Conservation (phyloP, 352 stramenopile species). For the Globisporangium barbulae region DNA sequence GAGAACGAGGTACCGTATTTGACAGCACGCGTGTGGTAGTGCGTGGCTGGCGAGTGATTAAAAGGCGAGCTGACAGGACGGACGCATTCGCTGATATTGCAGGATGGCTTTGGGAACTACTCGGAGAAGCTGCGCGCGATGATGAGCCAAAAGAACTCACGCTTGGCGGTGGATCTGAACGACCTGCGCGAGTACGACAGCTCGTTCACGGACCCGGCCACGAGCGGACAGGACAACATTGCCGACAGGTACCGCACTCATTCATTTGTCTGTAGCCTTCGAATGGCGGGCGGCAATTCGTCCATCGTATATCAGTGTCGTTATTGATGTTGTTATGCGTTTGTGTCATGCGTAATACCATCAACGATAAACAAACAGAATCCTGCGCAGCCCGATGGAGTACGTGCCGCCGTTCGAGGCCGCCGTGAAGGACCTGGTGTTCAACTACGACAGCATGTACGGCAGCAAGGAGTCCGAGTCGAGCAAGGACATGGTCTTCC, state of each 20-base stretch:
- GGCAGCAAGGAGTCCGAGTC: conserved; percentile 69
- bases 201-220: conserved; percentile 62
- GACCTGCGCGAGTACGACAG: conserved; percentile 90
- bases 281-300: neutral
- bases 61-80: neutral
- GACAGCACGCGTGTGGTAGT: neutral
- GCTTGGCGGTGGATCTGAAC: conserved; percentile 89
- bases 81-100: neutral
- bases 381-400: conserved; percentile 81
- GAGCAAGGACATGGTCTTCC: conserved; percentile 76
- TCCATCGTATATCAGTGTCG: neutral
- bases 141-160: conserved; percentile 69
- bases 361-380: conserved; percentile 13
- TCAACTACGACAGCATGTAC: conserved; percentile 80
- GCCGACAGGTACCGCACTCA: conserved; percentile 34
- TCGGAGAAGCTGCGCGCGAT: conserved; percentile 77
- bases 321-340: neutral
- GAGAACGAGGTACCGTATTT: conserved; percentile 52
- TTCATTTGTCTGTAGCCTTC: neutral
- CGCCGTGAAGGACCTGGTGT: conserved; percentile 74
- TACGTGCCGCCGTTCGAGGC: conserved; percentile 84
- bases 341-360: neutral
- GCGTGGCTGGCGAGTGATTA: neutral
- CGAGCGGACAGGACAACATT: conserved; percentile 69
- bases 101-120: conserved; percentile 78